A percentile compares a stretch with the other conserved stretches of the same genome.
These are phyloP conservation scores for Amylocarpus encephaloides DNA, from an alignment of 2,329 filamentous ascomycete species.

Conservation along the genomic window DNA sequence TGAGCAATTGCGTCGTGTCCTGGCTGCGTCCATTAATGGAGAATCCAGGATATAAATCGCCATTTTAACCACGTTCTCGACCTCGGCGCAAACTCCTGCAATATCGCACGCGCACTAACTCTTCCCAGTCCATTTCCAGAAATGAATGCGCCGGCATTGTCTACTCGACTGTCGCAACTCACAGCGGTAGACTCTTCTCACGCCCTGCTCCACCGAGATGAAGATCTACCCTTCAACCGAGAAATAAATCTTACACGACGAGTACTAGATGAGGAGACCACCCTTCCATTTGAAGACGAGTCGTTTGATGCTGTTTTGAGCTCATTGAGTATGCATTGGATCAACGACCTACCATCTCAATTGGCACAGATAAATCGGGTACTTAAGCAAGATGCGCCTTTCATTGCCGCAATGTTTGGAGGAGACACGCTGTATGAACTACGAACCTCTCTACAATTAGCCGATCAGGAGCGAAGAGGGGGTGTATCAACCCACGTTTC, in stretches of 20 bases:
- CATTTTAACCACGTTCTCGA: conserved; percentile 80
- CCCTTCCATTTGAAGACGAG: conserved; percentile 66
- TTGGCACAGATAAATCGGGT: conserved; percentile 79
- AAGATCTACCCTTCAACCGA: conserved; percentile 65
- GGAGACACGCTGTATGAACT: conserved; percentile 92
- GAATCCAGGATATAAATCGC: conserved; percentile 77
- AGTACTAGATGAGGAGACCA: conserved; percentile 68
- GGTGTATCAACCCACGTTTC: conserved; percentile 88
- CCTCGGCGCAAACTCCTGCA: conserved; percentile 91
- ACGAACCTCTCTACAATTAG: conserved; percentile 85
- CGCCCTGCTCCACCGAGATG: conserved; percentile 73
- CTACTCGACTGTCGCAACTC: conserved; percentile 65
- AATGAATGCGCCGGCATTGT: conserved; percentile 55
- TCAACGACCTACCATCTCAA: conserved; percentile 87
- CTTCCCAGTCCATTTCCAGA: conserved; percentile 60
- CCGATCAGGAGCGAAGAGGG: conserved; percentile 83
- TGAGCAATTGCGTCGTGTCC: conserved; percentile 33
- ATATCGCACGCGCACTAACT: conserved; percentile 77
- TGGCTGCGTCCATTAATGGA: no score
- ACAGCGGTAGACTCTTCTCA: conserved; percentile 77
- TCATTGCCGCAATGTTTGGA: conserved; percentile 93
- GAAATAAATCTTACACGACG: conserved; percentile 66
- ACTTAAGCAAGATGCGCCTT: conserved; percentile 84
- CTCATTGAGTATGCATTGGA: conserved; percentile 89
- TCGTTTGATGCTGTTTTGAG: conserved; percentile 88